Percentiles rank a stretch among this genome's conserved stretches.
These are phyloP conservation scores for Pichia sorboxylosa DNA, from an alignment of 1,139 yeast genomes.

Conservation along the genomic window DNA sequence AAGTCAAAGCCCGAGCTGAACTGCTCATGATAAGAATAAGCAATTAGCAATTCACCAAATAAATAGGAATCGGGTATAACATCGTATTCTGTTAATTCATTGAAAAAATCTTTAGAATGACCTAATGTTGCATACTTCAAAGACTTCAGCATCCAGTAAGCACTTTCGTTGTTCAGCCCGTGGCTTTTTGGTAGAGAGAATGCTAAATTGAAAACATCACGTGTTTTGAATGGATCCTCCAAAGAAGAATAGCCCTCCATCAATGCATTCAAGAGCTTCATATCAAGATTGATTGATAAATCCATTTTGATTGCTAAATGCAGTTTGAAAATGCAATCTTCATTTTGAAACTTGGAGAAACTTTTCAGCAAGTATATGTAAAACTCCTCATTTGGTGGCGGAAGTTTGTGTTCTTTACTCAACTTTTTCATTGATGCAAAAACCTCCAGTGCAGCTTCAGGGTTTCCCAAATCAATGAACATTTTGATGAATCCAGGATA, in stretches of 20 bases:
- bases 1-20: conserved; percentile 47
- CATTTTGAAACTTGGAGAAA: conserved; percentile 49
- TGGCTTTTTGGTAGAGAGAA: conserved; percentile 35
- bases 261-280: conserved; percentile 47
- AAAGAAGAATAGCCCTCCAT: conserved; percentile 57
- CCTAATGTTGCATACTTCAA: conserved; percentile 48
- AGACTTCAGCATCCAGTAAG: conserved; percentile 62
- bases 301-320: conserved; percentile 63
- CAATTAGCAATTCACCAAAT: conserved; percentile 54
- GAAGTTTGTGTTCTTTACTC: conserved; percentile 39
- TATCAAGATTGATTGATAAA: conserved; percentile 44
- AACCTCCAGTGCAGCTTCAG: conserved; percentile 53
- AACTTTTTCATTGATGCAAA: conserved; percentile 53
- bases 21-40: conserved; percentile 62
- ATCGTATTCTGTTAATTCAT: conserved; percentile 42
- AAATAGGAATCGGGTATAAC: conserved; percentile 46
- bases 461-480: conserved; percentile 45
- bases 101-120: conserved; percentile 56
- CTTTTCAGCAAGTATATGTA: conserved; percentile 49
- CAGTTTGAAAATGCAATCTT: conserved; percentile 57
- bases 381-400: conserved; percentile 58
- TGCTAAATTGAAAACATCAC: conserved; percentile 50
- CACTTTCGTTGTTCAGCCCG: conserved; percentile 58
- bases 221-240: conserved; percentile 47
- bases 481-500: conserved; percentile 51